Conservation (phyloP, 148 eudicot genomes). For the Diospyros kaki region DNA sequence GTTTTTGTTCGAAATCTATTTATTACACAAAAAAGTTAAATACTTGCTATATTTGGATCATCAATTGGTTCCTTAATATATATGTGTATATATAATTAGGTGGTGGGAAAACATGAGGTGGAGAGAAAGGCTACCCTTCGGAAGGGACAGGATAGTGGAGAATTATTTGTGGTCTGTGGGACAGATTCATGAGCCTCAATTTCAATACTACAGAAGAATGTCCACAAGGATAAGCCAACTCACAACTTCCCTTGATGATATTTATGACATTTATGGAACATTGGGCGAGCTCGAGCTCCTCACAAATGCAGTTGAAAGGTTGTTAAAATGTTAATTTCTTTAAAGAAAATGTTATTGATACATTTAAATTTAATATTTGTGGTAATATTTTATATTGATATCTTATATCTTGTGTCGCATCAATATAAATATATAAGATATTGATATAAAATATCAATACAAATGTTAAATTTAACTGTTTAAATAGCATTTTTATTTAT, state of each 20-base stretch:
- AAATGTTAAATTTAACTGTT: no score
- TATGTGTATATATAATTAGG: constrained; percentile 3
- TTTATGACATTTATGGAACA: constrained; percentile 11
- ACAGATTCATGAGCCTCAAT: constrained; percentile 17
- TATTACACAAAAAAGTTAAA: no score
- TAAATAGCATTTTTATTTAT: no score
- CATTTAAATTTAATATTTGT: no score
- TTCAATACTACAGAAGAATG: constrained; percentile 3
- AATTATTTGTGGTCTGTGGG: constrained; percentile 26
- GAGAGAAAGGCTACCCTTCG: constrained; percentile 23
- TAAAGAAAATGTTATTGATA: no score
- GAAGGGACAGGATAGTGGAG: constrained; percentile 30
- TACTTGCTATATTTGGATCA: no score
- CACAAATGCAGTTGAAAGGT: constrained; percentile 12
- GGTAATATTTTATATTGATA: no score
- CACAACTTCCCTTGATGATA: constrained; percentile 14
- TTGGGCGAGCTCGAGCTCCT: constrained; percentile 14
- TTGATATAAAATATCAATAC: no score
- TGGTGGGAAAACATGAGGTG: constrained; percentile 26
- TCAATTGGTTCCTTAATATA: no score
- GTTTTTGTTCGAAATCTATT: no score
- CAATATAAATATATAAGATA: no score
- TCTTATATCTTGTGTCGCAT: no score
- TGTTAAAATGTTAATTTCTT: background rate
- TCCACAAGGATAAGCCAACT: constrained; percentile 13